Percentiles rank a stretch among this genome's conserved stretches.
Evolutionary conservation across 768 basidiomycete genomes (phyloP).

Genomic region (Rhizopogon vulgaris): DNA sequence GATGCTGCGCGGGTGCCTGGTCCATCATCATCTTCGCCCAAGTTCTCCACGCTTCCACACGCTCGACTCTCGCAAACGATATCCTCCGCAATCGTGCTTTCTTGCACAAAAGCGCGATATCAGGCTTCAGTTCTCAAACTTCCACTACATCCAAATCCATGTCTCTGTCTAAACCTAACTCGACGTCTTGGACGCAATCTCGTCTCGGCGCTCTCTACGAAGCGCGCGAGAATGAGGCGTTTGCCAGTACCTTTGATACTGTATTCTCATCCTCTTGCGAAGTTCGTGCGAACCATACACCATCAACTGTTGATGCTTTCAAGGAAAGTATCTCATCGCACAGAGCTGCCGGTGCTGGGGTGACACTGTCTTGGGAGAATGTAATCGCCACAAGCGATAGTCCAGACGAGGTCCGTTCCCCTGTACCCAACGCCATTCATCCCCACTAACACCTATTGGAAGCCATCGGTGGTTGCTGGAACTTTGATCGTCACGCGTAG

Average conservation of each 20-base stretch:
- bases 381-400: slow-evolving; percentile 23
- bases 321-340: slow-evolving; percentile 19
- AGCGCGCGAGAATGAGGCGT: slow-evolving; percentile 4
- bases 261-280: slow-evolving; percentile 29
- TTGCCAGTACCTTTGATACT: slow-evolving; percentile 18
- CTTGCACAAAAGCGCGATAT: background rate
- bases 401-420: slow-evolving; percentile 14
- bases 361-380: slow-evolving; percentile 30
- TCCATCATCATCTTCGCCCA: background rate
- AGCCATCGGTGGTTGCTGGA: slow-evolving; percentile 33
- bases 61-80: background rate
- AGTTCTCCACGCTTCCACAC: background rate
- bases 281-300: slow-evolving; percentile 27
- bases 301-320: slow-evolving; percentile 18
- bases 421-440: too few species aligned
- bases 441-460: background rate
- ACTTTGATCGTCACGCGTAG: slow-evolving; percentile 32
- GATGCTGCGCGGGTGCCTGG: background rate
- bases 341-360: slow-evolving; percentile 12
- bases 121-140: background rate
- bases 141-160: background rate
- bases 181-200: slow-evolving; percentile 23
- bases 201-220: slow-evolving; percentile 24
- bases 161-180: slow-evolving; percentile 3
- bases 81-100: background rate